phyloP scores from a whole-genome alignment of 2,329 filamentous ascomycete species.

The Myotisia sp. region DNA sequence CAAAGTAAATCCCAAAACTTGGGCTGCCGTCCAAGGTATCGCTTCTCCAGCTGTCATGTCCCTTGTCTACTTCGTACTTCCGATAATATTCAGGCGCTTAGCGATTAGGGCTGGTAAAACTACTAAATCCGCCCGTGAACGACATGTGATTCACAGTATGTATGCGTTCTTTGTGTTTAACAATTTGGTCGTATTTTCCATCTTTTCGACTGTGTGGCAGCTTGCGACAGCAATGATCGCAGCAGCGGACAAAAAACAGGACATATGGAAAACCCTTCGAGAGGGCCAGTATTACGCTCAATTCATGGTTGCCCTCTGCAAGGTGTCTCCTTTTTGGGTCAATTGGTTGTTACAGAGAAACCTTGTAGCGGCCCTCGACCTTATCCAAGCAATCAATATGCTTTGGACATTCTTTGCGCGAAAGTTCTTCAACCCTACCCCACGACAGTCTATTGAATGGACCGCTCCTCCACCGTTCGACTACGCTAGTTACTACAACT shows the following conservation, averaged over 20 bases:
- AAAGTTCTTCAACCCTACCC: slow-evolving; percentile 75
- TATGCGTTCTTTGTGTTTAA: slow-evolving; percentile 97
- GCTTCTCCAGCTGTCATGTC: slow-evolving; percentile 76
- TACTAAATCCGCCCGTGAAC: slow-evolving; percentile 82
- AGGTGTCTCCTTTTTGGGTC: slow-evolving; percentile 82
- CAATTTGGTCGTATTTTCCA: slow-evolving; percentile 84
- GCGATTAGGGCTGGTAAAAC: slow-evolving; percentile 72
- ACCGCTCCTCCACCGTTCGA: slow-evolving; percentile 88
- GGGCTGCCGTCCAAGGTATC: slow-evolving; percentile 87
- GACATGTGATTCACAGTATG: slow-evolving; percentile 78
- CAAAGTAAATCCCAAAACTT: slow-evolving; percentile 48
- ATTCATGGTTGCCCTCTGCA: slow-evolving; percentile 61
- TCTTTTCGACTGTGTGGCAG: slow-evolving; percentile 70
- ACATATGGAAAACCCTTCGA: slow-evolving; percentile 55
- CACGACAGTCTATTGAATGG: slow-evolving; percentile 77
- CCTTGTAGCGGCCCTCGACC: slow-evolving; percentile 79
- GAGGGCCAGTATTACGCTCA: slow-evolving; percentile 48
- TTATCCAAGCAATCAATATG: slow-evolving; percentile 76
- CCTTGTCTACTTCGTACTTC: slow-evolving; percentile 71
- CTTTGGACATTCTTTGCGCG: slow-evolving; percentile 72
- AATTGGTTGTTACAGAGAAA: slow-evolving; percentile 88
- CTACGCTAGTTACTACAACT: slow-evolving; percentile 95
- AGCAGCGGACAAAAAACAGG: slow-evolving; percentile 40
- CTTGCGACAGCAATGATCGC: slow-evolving; percentile 55
- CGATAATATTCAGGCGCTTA: slow-evolving; percentile 79